Evolutionary conservation across 1,284 basidiomycete genomes (phyloP), one percentile per base, ranked within the genome.

Genomic region (Moesziomyces parantarcticus): DNA sequence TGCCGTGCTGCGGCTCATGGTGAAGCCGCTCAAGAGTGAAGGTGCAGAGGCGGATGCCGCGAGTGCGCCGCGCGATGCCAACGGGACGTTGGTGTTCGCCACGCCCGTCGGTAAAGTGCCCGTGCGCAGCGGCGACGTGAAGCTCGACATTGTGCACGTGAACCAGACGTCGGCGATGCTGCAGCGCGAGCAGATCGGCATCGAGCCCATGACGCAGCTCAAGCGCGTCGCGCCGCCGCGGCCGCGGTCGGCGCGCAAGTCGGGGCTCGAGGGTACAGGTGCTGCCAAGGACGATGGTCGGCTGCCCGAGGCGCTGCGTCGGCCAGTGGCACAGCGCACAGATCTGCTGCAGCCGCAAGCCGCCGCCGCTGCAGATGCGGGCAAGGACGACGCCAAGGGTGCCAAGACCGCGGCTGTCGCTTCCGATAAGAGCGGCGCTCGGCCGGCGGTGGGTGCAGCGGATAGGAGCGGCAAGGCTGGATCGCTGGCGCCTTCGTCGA

Each of bases 121-220:
- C 1, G 76, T 76, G 18, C 39, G 50, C 22, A 71, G 57, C 34
- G 58, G 57, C 9, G 75, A 69, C 5, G 50, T 52, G 2, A 67
- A 69, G 50, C 58, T 80, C 21, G 63, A 77, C 3, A 63, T 80
- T 9, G 63, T 76, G 3, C 78, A 80, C 50, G 78, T 80, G 22
- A 80, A 80, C 29, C 56, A 75, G 56, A 80, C 78, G 9, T 79
- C 77, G 40, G 77, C 77, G 22, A 79, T 80, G 78, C 66, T 80
- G 46, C 78, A 80, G 51, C 70, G 58, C 63, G 72, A 75, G 45
- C 72, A 70, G 58, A 60, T 70, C 18, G 72, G 67, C 1, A 47
- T 63, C 22, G 67, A 67, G 36, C 62, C 67, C 5, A 64, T 63
- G 61, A 70, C 72, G 26, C 72, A 75, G 42, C 55, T 75, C 8